Evolutionary conservation across 345 rosid species (phyloP), one percentile per base, ranked within the genome.

Genomic region (Mallotus nudiflorus): DNA sequence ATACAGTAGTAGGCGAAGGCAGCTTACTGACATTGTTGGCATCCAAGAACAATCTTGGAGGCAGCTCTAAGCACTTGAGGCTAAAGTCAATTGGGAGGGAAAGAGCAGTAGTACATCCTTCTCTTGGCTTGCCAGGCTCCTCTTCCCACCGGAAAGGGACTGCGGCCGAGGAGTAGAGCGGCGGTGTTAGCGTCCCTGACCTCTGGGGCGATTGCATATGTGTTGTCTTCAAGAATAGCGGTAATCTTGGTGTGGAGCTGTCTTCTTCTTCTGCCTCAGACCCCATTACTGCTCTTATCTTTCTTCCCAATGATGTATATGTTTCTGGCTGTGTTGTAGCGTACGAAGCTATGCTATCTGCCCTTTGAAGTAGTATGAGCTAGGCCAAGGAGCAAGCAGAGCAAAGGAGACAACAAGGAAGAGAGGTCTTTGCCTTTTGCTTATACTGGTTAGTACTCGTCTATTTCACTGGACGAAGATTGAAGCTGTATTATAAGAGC

Each of bases 141-240:
- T 92, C 93, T 63, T 92, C 98, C 98, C 98, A 92, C 9, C 85
- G 84, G 63, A 92, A 92, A 9, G 98, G 98, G 60, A 92, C 91
- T 3, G 92, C 77, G 12, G 93, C 98, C 31, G 82, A 75, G 16
- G 86, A 70, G 62, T 83, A 81, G 40, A 82, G 76, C 12, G 96
- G 94, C 50, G 97, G 85, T 51, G 93, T 87, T 64, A 75, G 61
- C 81, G 63, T 83, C 48, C 82, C 82, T 68, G 91, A 81, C 60
- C 77, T 82, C 52, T 85, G 82, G 46, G 97, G 91, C 2, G 90
- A 88, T 58, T 73, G 66, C n/a, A 71, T 70, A 18, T 55, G 73
- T 39, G 6, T 25, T 8, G 85, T 72, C 60, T 72, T 76, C n/a
- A 75, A 65, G 49, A 82, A 70, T 49, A 86, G 70, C 1, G 82